These are phyloP conservation scores for Didymosphaeria variabile DNA, from an alignment of 2,329 filamentous ascomycete species.

Conservation along the genomic window DNA sequence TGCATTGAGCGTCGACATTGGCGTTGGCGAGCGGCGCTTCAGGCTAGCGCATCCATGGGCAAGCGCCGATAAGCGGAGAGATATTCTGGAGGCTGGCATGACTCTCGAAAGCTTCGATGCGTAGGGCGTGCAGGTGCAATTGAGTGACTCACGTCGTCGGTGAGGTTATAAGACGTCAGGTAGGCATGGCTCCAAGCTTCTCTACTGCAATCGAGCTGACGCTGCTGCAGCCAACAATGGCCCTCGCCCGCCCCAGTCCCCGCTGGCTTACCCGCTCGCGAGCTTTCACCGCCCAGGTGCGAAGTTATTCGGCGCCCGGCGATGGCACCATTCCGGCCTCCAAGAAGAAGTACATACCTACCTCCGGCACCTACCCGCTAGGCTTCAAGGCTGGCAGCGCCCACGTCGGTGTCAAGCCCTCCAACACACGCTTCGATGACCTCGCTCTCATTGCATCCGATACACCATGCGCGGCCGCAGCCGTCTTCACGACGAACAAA, in stretches of 20 bases:
- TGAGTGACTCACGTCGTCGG: conserved; percentile 22
- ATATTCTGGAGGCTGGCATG: conserved; percentile 8
- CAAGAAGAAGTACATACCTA: conserved; percentile 92
- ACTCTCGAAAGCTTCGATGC: conserved; percentile 2
- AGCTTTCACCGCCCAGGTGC: conserved; percentile 50
- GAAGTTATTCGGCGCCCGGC: conserved; percentile 68
- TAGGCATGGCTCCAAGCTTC: conserved; percentile 16
- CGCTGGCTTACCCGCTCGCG: conserved; percentile 38
- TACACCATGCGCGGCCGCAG: conserved; percentile 83
- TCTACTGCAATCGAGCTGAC: conserved; percentile 14
- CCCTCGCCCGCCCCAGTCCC: conserved; percentile 40
- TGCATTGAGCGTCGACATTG: conserved; percentile 2
- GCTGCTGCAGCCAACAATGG: conserved; percentile 32
- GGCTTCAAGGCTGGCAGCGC: conserved; percentile 89
- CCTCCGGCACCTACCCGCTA: conserved; percentile 83
- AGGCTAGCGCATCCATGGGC: conserved; percentile 7
- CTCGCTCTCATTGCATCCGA: conserved; percentile 89
- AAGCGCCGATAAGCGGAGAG: conserved; percentile 11
- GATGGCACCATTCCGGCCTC: conserved; percentile 72
- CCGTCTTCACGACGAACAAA: conserved; percentile 97
- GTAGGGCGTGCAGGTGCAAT: conserved; percentile 30
- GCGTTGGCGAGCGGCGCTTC: background rate
- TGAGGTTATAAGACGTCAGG: conserved; percentile 15
- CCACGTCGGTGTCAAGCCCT: conserved; percentile 91
- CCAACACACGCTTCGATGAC: conserved; percentile 91